Percentiles rank a stretch among this genome's conserved stretches.
Conservation (phyloP, 2,329 filamentous ascomycete species). For the Niveomyces coronatus region DNA sequence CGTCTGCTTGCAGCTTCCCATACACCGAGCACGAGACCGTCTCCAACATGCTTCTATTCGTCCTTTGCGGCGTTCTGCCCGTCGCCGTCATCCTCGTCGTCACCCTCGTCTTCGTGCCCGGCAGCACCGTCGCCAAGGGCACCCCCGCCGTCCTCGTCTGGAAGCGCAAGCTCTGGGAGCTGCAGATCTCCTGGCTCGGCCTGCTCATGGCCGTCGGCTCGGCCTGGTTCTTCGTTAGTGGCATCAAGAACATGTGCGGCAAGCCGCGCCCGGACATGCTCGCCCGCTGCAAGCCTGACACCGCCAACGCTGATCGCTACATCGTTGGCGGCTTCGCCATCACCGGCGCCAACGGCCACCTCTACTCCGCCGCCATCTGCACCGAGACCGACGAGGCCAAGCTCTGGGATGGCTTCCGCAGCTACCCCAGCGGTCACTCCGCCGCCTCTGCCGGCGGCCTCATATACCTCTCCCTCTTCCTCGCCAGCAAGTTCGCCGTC, state of each 20-base stretch:
- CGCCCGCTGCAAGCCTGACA: conserved; percentile 65
- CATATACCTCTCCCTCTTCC: conserved; percentile 76
- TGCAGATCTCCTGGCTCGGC: conserved; percentile 77
- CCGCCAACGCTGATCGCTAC: conserved; percentile 48
- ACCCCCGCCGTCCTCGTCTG: conserved; percentile 58
- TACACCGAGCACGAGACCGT: conserved; percentile 62
- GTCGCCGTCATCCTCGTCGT: conserved; percentile 58
- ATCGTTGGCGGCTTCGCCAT: conserved; percentile 51
- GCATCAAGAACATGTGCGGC: conserved; percentile 68
- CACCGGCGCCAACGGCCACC: conserved; percentile 46
- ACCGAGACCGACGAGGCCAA: conserved; percentile 46
- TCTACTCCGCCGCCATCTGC: conserved; percentile 74
- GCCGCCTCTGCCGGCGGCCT: conserved; percentile 70
- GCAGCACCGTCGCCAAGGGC: conserved; percentile 51
- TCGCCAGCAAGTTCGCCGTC: conserved; percentile 73
- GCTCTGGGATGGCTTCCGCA: conserved; percentile 75
- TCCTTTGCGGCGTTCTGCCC: conserved; percentile 56
- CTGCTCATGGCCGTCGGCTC: conserved; percentile 61
- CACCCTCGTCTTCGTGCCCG: conserved; percentile 61
- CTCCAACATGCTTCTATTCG: conserved; percentile 50
- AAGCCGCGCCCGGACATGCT: conserved; percentile 75
- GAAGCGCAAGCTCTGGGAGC: conserved; percentile 82
- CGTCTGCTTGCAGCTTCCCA: conserved; percentile 49
- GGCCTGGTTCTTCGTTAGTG: conserved; percentile 72
- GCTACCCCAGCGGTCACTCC: conserved; percentile 48